Evolutionary conservation across 306 rosid genomes (phyloP), one percentile per base, ranked within the genome.

Genomic region (Heteromeles arbutifolia): DNA sequence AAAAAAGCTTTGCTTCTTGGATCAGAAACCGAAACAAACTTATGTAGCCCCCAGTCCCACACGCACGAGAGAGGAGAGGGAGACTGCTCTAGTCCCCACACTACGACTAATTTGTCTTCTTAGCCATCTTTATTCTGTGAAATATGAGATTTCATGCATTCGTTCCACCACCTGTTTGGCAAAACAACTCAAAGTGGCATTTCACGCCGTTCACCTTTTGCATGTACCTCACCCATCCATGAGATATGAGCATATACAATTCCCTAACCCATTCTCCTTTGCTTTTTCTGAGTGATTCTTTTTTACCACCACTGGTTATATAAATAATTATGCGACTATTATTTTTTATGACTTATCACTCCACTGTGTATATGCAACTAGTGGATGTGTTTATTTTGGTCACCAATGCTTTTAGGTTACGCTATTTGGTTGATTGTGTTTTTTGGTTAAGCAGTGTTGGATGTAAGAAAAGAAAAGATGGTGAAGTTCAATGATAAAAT

Each of bases 41-140:
- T 10, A 25, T 45, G 70, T 45, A 45, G 62, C 67, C 67, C 74
- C 26, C 24, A 58, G 29, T 65, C 68, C 54, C 76, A 72, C 34
- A 57, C 56, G 39, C 31, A 57, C 52, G 64, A 69, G 41, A 52
- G 28, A 19, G 26, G 26, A 22, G 29, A 53, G 37, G 37, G 8
- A 5, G 67, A 29, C 22, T 8, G 21, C 67, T n/a, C 67, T 8
- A 73, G 63, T 57, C 75, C 80, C 74, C 67, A 68, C 69, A 31
- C 28, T 24, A 72, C 17, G 64, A 69, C 19, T 61, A 4, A 48
- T 43, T 70, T 77, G 81, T 77, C 81, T 45, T 70, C 70, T 70
- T 61, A 22, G 53, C 74, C 48, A 77, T 61, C 65, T 77, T 70
- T 41, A 61, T 26, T 65, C 71, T n/a, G 10, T 4, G 10, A 44